Evolutionary conservation across 352 stramenopile genomes (phyloP).

Genomic region (Thalassiosira exigua): DNA sequence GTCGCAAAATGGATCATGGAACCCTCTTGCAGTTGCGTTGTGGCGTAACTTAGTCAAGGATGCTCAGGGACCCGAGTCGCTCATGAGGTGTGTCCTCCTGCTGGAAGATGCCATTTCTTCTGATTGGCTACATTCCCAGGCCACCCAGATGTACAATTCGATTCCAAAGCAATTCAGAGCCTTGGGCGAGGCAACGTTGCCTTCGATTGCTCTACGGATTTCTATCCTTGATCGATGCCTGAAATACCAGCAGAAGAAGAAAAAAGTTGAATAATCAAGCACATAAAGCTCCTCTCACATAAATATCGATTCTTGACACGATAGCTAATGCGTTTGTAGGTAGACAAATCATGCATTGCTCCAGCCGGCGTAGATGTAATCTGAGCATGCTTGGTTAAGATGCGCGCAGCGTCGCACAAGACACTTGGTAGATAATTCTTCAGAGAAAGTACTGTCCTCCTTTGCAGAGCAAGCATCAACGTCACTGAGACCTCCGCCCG

Average conservation of each 20-base stretch:
- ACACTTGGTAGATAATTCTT: too few relatives aligned
- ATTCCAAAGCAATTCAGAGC: conserved; percentile 77
- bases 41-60: conserved; percentile 77
- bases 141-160: conserved; percentile 69
- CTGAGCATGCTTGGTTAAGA: too few relatives aligned
- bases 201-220: conserved; percentile 77
- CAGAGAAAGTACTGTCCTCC: too few relatives aligned
- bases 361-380: too few relatives aligned
- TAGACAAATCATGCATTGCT: too few relatives aligned
- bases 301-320: too few relatives aligned
- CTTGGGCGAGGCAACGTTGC: conserved; percentile 71
- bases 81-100: conserved; percentile 78
- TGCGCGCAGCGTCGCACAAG: too few relatives aligned
- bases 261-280: too few relatives aligned
- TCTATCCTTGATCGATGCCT: conserved; percentile 76
- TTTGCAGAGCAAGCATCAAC: too few relatives aligned
- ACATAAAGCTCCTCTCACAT: too few relatives aligned
- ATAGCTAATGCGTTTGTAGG: too few relatives aligned
- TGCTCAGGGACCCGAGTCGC: conserved; percentile 63
- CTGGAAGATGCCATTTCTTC: conserved; percentile 80
- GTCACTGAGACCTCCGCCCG: too few relatives aligned
- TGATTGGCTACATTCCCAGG: conserved; percentile 75
- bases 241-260: conserved; percentile 60
- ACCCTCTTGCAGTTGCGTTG: conserved; percentile 59
- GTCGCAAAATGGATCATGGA: conserved; percentile 68